Conservation (phyloP, 106 monocot species). For the Narthecium ossifragum region DNA sequence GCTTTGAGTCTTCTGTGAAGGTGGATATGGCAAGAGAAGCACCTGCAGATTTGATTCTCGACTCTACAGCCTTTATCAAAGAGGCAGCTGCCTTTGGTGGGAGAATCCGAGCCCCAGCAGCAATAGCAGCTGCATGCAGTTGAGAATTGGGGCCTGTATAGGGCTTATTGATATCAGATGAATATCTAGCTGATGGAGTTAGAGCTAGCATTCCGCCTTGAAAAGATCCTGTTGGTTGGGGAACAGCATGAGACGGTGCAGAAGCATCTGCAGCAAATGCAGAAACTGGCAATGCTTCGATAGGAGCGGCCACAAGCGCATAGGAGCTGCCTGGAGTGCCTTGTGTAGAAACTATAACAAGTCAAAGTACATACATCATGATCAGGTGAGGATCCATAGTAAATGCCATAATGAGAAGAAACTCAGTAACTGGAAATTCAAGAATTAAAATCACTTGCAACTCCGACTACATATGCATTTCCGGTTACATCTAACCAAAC, state of each 20-base stretch:
- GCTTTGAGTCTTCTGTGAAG: not conserved
- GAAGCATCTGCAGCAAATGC: slow-evolving; percentile 2
- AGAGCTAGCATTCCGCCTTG: not conserved
- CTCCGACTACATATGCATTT: no score
- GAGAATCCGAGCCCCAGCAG: slow-evolving; percentile 34
- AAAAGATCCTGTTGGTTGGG: not conserved
- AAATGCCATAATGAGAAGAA: no score
- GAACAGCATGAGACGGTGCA: not conserved
- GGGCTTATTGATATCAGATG: not conserved
- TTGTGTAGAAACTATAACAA: not conserved
- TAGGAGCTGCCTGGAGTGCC: slow-evolving; percentile 4
- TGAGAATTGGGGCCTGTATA: slow-evolving; percentile 23
- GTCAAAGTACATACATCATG: no score
- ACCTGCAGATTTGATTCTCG: slow-evolving; percentile 26
- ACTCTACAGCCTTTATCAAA: slow-evolving; percentile 31
- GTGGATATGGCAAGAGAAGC: slow-evolving; percentile 12
- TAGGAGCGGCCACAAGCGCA: slow-evolving; percentile 16
- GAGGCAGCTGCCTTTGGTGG: slow-evolving; percentile 26
- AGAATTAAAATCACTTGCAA: no score
- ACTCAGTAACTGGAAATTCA: no score
- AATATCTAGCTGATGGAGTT: not conserved
- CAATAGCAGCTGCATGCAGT: slow-evolving; percentile 42
- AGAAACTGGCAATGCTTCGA: slow-evolving; percentile 20
- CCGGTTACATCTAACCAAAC: no score
- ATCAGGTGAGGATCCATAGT: no score